Evolutionary conservation across 2,329 filamentous ascomycete genomes (phyloP).

Genomic region (Blastomyces silverae): DNA sequence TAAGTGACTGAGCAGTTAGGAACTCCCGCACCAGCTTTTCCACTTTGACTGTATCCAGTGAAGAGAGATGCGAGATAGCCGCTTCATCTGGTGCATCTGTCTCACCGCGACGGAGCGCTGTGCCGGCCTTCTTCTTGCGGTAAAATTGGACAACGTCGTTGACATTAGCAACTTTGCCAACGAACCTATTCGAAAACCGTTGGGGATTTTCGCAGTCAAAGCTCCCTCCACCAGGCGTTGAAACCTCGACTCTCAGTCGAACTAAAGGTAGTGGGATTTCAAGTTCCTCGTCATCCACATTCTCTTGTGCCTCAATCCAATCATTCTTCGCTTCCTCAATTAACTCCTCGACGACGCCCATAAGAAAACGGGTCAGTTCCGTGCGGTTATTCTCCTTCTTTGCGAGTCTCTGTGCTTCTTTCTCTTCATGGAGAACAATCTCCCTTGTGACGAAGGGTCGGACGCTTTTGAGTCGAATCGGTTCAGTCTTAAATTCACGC

Average conservation of each 20-base stretch:
- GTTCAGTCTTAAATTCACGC: slow-evolving; percentile 70
- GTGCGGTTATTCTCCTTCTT: slow-evolving; percentile 76
- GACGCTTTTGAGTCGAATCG: slow-evolving; percentile 77
- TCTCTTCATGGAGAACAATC: slow-evolving; percentile 67
- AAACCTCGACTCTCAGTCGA: slow-evolving; percentile 83
- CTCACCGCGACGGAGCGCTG: slow-evolving; percentile 36
- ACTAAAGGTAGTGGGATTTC: slow-evolving; percentile 74
- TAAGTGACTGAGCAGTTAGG: slow-evolving; percentile 76
- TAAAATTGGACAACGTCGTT: slow-evolving; percentile 93
- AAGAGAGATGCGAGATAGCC: slow-evolving; percentile 53
- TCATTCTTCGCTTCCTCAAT: slow-evolving; percentile 76
- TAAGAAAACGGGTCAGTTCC: slow-evolving; percentile 70
- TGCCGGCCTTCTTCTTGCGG: slow-evolving; percentile 65
- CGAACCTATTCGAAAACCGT: slow-evolving; percentile 87
- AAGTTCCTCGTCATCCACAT: slow-evolving; percentile 50
- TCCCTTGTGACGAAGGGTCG: slow-evolving; percentile 86
- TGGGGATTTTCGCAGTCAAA: slow-evolving; percentile 95
- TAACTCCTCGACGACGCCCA: slow-evolving; percentile 72
- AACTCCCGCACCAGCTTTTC: slow-evolving; percentile 85
- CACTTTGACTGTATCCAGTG: slow-evolving; percentile 72
- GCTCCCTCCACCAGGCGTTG: slow-evolving; percentile 71
- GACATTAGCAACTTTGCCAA: slow-evolving; percentile 82
- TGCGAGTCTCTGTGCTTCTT: slow-evolving; percentile 68
- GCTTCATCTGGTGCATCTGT: slow-evolving; percentile 52
- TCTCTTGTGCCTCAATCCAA: slow-evolving; percentile 71